Base-by-base conservation (phyloP, 495 filamentous ascomycete species). In the Evernia prunastri region DNA sequence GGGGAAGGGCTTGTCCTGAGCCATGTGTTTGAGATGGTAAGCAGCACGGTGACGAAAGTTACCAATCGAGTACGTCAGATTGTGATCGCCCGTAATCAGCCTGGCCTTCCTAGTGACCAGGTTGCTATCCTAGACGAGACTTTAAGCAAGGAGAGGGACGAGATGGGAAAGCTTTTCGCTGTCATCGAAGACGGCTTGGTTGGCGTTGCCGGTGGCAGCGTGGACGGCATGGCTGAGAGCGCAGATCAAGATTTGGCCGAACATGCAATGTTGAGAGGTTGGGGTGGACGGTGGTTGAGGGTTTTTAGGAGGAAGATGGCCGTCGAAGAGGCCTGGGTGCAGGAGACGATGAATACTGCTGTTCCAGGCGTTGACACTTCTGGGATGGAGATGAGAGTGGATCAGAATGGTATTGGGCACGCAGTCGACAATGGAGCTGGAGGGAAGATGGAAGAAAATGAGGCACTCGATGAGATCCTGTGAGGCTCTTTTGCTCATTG, bases 51-150 rank as follows among this genome's bases (percentile, higher is more conserved):
- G 47, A 82, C 86, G 60, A 99, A 99, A 76, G 94, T 99, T 56
- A 96, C 92, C 23, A 87, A 86, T 66, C 88, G 94, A 37, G 85
- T 96, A 33, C 85, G 91, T 47, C 91, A 96, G 76, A 88, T 97
- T 49, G 84, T 90, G 18, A 75, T 78, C 7, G 84, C 86, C 31
- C 80, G 81, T 29, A 79, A 77, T 18, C 81, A 81, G 59, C 75
- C 73, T 18, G 79, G 77, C 37, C 70, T 89, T 11, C 81, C 82
- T 31, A 77, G 80, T 56, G 82, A 87, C 64, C 87, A 90, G 69
- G 70, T 86, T 3, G 79, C 79, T 39, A 78, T 85, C 56, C 76
- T 89, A 3, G 84, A 89, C 31, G 81, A 87, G 67, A 87, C 86
- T 13, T 74, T 90, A 13, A 78, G 77, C 25, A 77, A 77, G 23